Conservation (phyloP, 2,329 filamentous ascomycete genomes). For the Exophiala xenobiotica region DNA sequence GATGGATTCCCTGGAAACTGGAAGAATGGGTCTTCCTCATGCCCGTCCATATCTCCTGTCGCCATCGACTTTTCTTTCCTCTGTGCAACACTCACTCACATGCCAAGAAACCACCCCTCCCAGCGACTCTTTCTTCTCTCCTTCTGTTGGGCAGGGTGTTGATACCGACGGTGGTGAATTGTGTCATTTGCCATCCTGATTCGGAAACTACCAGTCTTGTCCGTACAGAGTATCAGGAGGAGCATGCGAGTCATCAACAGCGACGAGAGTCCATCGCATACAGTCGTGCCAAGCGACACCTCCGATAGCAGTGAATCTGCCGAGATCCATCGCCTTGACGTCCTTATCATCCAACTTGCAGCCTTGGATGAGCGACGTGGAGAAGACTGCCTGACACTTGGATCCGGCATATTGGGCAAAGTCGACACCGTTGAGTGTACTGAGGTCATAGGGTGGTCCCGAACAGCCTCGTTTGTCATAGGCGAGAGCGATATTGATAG, state of each 20-base stretch:
- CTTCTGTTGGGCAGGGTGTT: too few species aligned
- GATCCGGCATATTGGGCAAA: not conserved
- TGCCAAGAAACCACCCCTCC: too few species aligned
- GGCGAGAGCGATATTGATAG: not conserved
- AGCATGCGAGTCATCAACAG: not conserved
- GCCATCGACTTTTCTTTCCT: too few species aligned
- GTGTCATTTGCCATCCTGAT: conserved; percentile 46
- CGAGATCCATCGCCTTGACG: not conserved
- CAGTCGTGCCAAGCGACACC: conserved; percentile 10
- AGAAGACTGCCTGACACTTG: not conserved
- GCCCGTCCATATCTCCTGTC: too few species aligned
- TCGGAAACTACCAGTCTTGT: conserved; percentile 54
- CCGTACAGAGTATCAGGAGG: conserved; percentile 35
- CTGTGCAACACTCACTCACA: too few species aligned
- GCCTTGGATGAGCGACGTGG: not conserved
- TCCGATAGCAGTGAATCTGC: not conserved
- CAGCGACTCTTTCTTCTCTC: too few species aligned
- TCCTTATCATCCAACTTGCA: not conserved
- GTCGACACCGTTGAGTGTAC: not conserved
- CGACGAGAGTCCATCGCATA: conserved; percentile 7
- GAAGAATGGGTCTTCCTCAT: too few species aligned
- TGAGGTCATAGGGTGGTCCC: not conserved
- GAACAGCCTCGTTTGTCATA: not conserved
- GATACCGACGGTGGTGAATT: too few species aligned
- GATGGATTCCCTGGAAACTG: too few species aligned